Evolutionary conservation across 495 filamentous ascomycete genomes (phyloP), one percentile per base, ranked within the genome.

Genomic region (Podospora anserina): DNA sequence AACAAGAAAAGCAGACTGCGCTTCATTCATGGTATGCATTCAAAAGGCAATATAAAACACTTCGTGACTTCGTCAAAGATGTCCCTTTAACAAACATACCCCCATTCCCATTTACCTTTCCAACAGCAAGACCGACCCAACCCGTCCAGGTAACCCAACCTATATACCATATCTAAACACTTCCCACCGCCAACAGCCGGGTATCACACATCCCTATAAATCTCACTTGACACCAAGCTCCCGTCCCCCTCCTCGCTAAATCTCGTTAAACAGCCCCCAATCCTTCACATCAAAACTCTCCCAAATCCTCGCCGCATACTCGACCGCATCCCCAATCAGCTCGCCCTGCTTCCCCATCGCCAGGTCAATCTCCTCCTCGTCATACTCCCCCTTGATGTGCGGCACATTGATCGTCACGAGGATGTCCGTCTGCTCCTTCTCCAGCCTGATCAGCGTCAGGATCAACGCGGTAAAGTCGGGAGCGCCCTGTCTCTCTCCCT

Each of bases 371-470:
- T 92, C 90, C 23, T 88, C 86, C 66, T 81, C 83, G 62, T 85
- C 82, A 70, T 89, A 86, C 76, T 86, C 83, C n/a, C 84, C 84
- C 69, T 84, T 80, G 66, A 89, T 85, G 77, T 93, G 89, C 28
- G 94, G 95, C 39, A 97, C 90, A 81, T 98, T 98, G 76, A 97
- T 86, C 32, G 92, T 91, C 66, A 96, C 87, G 28, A 97, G 76
- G n/a, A 99, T 75, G 81, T 99, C 95, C 16, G 95, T 94, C 69
- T 80, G 81, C 78, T 96, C 85, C 70, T 86, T 81, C 78, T 86
- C 86, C 28, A 99, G 82, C 32, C 95, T 80, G 32, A 97, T 81
- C 61, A 97, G 80, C 16, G 86, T 87, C 57, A 93, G 75, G 64
- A 91, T 82, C 63, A 93, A 84, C 30, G 83, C 88, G 4, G 85